Base-by-base conservation (phyloP, 1,284 basidiomycete genomes). In the Ustilago sp. region DNA sequence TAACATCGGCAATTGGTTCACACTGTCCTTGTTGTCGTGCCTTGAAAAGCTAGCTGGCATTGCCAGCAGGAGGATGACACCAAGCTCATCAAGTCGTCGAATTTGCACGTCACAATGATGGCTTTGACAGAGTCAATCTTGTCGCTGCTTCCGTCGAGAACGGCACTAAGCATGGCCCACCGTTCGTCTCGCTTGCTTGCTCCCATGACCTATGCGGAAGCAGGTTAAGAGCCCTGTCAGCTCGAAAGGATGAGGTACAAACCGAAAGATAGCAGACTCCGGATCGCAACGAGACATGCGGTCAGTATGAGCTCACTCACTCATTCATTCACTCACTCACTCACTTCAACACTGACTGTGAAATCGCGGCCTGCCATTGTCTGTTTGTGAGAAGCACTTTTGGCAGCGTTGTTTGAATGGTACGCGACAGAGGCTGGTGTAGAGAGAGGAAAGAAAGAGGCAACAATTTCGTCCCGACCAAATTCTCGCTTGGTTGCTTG, bases 401-500 rank as follows among this genome's bases (percentile, higher is more conserved):
- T 3, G 36, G 2, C 51, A 53, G 51, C 36, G 51, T 19, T 19
- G 13, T 36, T 17, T 34, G 51, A 36, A 7, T n/a, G 51, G 51
- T 53, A 53, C 51, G 35, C 32, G 31, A 53, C 51, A 28, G n/a
- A 28, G 39, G 12, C 23, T 23, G 23, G 23, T 23, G 23, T 17
- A 23, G 43, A 17, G 48, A 50, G 28, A 32, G 31, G 9, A 50
- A 13, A 11, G 31, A 13, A 4, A 32, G 8, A 13, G 48, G n/a
- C 45, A 9, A 9, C n/a, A 4, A 31, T 12, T 41, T 43, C 23
- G 23, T 28, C 23, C 43, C 55, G 31, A 23, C 39, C 28, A 57
- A 57, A 57, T 34, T 28, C 55, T 57, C 39, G 39, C 12, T 32
- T 43, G 9, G 45, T 17, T 41, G 13, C 39, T 45, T 15, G 39